A percentile compares a stretch with the other conserved stretches of the same genome.
Evolutionary conservation across 768 basidiomycete genomes (phyloP).

Genomic region (Pisolithus albus): DNA sequence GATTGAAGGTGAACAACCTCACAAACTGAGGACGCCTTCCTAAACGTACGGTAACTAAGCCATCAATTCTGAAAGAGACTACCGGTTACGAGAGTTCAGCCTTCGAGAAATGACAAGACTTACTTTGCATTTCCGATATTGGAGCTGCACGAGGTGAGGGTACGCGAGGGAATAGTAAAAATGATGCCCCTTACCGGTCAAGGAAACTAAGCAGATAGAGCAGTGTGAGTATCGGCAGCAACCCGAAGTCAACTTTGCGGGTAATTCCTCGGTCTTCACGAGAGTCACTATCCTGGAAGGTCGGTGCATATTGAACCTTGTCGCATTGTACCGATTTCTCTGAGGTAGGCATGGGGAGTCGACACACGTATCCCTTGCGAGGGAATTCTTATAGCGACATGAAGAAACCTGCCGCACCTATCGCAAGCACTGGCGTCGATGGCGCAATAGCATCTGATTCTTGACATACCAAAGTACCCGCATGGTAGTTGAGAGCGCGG

Average conservation of each 20-base stretch:
- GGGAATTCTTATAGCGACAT: neutral
- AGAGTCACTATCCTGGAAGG: neutral
- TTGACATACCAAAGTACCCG: no score
- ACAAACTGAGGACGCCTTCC: neutral
- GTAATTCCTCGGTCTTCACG: constrained; percentile 20
- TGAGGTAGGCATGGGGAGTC: constrained; percentile 6
- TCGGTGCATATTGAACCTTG: neutral
- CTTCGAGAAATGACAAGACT: neutral
- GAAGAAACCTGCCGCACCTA: neutral
- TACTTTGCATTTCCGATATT: constrained; percentile 38
- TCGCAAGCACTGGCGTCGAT: constrained; percentile 1
- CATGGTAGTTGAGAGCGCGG: no score
- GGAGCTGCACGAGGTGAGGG: constrained; percentile 13
- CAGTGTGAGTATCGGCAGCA: constrained; percentile 35
- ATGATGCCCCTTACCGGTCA: constrained; percentile 25
- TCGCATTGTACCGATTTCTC: constrained; percentile 8
- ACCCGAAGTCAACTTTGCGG: constrained; percentile 29
- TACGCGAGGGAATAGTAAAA: neutral
- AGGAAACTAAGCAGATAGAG: constrained; percentile 37
- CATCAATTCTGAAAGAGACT: constrained; percentile 38
- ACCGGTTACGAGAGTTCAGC: neutral
- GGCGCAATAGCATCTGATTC: constrained; percentile 2
- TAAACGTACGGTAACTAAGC: constrained; percentile 33
- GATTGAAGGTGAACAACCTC: neutral
- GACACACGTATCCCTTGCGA: neutral